phyloP scores from a whole-genome alignment of 495 filamentous ascomycete genomes.

The Saxophila tyrrhenica region DNA sequence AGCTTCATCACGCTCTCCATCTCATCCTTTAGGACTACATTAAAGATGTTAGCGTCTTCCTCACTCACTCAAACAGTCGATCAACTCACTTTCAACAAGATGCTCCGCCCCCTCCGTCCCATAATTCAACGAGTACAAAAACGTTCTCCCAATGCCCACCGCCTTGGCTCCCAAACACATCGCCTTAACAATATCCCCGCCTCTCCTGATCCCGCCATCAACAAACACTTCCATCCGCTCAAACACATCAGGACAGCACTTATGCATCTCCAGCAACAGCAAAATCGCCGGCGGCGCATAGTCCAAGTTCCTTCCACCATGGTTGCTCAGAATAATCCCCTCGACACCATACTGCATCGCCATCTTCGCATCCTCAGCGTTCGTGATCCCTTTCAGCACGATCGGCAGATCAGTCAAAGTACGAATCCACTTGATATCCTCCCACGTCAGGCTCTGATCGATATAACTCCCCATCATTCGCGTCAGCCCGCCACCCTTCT shows the following conservation, averaged over 20 bases:
- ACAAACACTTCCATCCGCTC: constrained; percentile 51
- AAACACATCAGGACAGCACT: constrained; percentile 47
- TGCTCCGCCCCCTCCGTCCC: constrained; percentile 21
- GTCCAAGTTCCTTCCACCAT: constrained; percentile 59
- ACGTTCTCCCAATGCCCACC: constrained; percentile 17
- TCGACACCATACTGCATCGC: constrained; percentile 46
- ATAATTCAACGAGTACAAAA: constrained; percentile 20
- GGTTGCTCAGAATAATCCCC: constrained; percentile 53
- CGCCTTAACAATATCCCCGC: constrained; percentile 20
- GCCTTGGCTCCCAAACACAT: constrained; percentile 20
- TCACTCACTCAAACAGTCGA: neutral
- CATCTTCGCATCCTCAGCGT: constrained; percentile 44
- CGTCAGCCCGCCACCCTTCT: constrained; percentile 56
- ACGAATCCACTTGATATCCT: constrained; percentile 39
- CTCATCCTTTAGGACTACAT: constrained; percentile 61
- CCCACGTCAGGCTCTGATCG: constrained; percentile 33
- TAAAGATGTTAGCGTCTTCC: neutral
- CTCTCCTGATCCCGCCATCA: constrained; percentile 36
- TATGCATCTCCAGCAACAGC: constrained; percentile 52
- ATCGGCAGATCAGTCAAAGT: constrained; percentile 37
- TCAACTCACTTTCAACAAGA: constrained; percentile 10
- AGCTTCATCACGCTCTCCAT: constrained; percentile 67
- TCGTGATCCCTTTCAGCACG: constrained; percentile 55
- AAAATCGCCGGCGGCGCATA: constrained; percentile 51
- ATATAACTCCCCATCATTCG: constrained; percentile 62